phyloP scores from a whole-genome alignment of 2,329 filamentous ascomycete species.

The Fusarium sulawesiense region DNA sequence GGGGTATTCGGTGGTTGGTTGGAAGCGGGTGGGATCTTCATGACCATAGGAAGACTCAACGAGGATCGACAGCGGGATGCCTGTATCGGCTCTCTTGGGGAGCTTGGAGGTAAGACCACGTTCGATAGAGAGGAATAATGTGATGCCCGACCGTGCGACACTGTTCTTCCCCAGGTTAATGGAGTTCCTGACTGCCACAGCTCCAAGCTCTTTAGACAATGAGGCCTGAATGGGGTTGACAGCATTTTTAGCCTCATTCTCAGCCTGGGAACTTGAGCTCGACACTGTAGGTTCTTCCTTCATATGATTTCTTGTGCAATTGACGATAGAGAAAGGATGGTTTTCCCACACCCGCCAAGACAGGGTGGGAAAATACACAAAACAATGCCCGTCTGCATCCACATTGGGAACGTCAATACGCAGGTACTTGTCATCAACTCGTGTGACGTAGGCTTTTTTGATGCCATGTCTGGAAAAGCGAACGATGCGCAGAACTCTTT shows the following conservation, averaged over 20 bases:
- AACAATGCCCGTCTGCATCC: constrained; percentile 46
- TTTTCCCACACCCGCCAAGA: constrained; percentile 51
- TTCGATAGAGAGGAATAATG: constrained; percentile 42
- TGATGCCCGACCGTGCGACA: constrained; percentile 39
- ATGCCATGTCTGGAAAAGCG: constrained; percentile 40
- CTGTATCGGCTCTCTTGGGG: constrained; percentile 24
- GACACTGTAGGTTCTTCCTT: not conserved
- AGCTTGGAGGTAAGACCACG: constrained; percentile 42
- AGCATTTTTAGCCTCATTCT: constrained; percentile 24
- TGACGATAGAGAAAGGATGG: constrained; percentile 49
- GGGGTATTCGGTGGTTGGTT: constrained; percentile 40
- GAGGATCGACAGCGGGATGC: constrained; percentile 42
- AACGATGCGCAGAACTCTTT: constrained; percentile 43
- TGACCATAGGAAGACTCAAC: constrained; percentile 48
- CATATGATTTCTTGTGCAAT: constrained; percentile 24
- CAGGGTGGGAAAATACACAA: constrained; percentile 48
- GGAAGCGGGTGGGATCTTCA: constrained; percentile 36
- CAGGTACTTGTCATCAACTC: constrained; percentile 47
- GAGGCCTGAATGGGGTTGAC: not conserved
- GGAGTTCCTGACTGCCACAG: not conserved
- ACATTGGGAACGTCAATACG: constrained; percentile 46
- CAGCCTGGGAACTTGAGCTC: constrained; percentile 9
- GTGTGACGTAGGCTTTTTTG: constrained; percentile 45
- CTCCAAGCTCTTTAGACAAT: constrained; percentile 30
- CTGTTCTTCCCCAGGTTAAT: too few species aligned